Base-by-base conservation (phyloP, 1,284 basidiomycete species). In the Peniophora sp. region DNA sequence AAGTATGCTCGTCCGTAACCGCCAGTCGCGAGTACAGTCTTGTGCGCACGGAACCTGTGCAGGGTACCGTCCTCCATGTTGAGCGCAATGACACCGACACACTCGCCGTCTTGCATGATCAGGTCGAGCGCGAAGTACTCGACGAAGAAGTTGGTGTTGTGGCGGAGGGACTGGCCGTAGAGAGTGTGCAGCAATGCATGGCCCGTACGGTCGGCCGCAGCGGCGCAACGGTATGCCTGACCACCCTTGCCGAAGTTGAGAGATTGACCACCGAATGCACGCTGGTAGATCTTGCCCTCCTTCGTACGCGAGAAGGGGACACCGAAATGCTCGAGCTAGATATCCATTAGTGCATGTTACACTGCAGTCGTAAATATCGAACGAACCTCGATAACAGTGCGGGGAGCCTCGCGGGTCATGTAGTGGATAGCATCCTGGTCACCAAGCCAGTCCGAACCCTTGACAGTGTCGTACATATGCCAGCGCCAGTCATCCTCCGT, bases 71-170 rank as follows among this genome's bases (percentile, higher is more conserved):
- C 97, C 74, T 99, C 97, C 90, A 97, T 94, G 78, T 98, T 99
- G 60, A 98, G 79, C 10, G 97, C 97, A 62, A 98, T 92, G 51
- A 99, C 96, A 77, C 97, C 97, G 55, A 99, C 96, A 75, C 97
- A 99, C 72, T 97, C 92, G 64, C 95, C 97, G 59, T 92, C 93
- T 69, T 98, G 83, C 97, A 99, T 98, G 69, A 99, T 94, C 55
- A 99, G 76, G 70, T 99, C 96, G 56, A 96, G 83, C 17, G 96
- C 97, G 69, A 99, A 99, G 75, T 95, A 99, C 71, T 99, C 97
- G 71, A 99, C 98, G 78, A 99, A 99, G 75, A 97, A 99, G 73
- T 98, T 97, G 68, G 97, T 99, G 79, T 99, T 89, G 79, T 99
- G 97, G 57, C 94, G 89, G 56, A 99, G 85, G 55, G 97, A 99